Evolutionary conservation across 2,329 filamentous ascomycete genomes (phyloP).

Genomic region (Pseudogymnoascus sp.): DNA sequence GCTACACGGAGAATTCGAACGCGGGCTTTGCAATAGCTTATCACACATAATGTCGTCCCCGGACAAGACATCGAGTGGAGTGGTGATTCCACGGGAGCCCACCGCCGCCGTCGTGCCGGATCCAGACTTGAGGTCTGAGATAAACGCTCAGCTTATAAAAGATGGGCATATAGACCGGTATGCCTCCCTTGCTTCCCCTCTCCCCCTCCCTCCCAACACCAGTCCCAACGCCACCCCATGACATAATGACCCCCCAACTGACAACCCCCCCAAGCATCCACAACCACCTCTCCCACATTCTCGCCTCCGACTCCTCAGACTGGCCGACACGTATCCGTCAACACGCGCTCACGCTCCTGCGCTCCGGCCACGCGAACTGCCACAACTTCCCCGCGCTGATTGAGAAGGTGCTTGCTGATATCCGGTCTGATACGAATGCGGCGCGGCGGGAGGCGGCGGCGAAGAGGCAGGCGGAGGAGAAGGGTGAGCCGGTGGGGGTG

Average conservation of each 20-base stretch:
- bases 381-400: constrained; percentile 55
- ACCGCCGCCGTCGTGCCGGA: constrained; percentile 29
- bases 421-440: constrained; percentile 28
- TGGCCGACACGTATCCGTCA: constrained; percentile 54
- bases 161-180: constrained; percentile 55
- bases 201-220: background rate
- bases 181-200: constrained; percentile 16
- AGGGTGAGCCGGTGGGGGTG: background rate
- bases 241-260: constrained; percentile 13
- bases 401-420: constrained; percentile 52
- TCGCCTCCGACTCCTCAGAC: constrained; percentile 51
- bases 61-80: background rate
- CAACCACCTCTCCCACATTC: constrained; percentile 53
- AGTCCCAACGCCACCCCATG: background rate
- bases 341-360: constrained; percentile 53
- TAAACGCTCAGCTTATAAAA: constrained; percentile 49
- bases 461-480: background rate
- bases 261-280: constrained; percentile 44
- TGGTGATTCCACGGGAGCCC: background rate
- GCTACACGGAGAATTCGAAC: background rate
- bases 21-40: background rate
- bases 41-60: background rate
- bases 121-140: constrained; percentile 52
- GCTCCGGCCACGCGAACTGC: constrained; percentile 50
- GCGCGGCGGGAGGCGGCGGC: background rate